Conservation (phyloP, 2,329 filamentous ascomycete genomes). For the Aureobasidium melanogenum region DNA sequence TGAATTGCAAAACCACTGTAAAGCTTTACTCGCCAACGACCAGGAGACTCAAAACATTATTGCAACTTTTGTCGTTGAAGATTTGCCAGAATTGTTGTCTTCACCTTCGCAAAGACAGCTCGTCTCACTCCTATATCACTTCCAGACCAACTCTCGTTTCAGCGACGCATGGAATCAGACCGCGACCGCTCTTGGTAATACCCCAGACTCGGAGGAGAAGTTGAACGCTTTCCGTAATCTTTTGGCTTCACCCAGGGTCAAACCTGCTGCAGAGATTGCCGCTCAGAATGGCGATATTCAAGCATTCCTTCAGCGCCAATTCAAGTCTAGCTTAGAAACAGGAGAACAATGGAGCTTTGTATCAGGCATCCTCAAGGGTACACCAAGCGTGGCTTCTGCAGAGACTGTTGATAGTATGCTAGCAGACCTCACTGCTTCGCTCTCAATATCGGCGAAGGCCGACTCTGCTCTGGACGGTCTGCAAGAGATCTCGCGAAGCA, state of each 20-base stretch:
- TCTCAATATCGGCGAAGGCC: conserved; percentile 29
- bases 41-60: conserved; percentile 34
- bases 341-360: conserved; percentile 28
- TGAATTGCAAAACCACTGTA: conserved; percentile 39
- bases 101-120: conserved; percentile 62
- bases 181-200: conserved; percentile 9
- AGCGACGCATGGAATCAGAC: conserved; percentile 16
- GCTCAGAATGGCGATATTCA: conserved; percentile 28
- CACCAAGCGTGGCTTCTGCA: conserved; percentile 21
- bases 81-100: conserved; percentile 50
- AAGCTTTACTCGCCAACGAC: conserved; percentile 32
- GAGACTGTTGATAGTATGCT: conserved; percentile 32
- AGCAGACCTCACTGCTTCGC: conserved; percentile 28
- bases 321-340: conserved; percentile 6
- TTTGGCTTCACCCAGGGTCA: conserved; percentile 28
- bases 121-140: conserved; percentile 53
- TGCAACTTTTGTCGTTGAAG: conserved; percentile 42
- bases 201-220: conserved; percentile 16
- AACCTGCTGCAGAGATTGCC: conserved; percentile 27
- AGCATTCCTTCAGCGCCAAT: conserved; percentile 21
- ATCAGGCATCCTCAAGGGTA: conserved; percentile 25
- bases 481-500: conserved; percentile 28
- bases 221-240: conserved; percentile 19
- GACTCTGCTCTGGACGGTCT: conserved; percentile 31
- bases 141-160: conserved; percentile 27